These are phyloP conservation scores for Sporothrix sp. DNA, from an alignment of 2,329 filamentous ascomycete genomes.

Conservation along the genomic window DNA sequence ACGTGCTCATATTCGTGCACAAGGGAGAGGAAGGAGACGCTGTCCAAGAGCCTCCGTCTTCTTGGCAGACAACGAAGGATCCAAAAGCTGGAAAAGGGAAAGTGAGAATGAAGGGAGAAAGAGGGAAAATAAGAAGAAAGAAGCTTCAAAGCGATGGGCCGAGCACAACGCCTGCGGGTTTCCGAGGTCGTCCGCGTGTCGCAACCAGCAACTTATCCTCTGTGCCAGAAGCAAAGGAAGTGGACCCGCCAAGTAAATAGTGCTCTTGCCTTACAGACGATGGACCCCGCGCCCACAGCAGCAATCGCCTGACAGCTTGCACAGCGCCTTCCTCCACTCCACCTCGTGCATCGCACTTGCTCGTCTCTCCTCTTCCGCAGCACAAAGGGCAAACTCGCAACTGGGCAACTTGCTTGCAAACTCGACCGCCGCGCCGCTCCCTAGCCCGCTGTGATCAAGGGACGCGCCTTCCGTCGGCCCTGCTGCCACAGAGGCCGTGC, in stretches of 20 bases:
- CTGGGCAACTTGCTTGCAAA: not conserved
- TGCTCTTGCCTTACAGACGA: not conserved
- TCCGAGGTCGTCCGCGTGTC: conserved; percentile 9
- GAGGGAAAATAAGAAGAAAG: not conserved
- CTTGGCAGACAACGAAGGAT: no score
- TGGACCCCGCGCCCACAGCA: conserved; percentile 7
- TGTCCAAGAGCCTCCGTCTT: no score
- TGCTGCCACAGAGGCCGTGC: not conserved
- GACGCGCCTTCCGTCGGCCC: not conserved
- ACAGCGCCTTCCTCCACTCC: conserved; percentile 1
- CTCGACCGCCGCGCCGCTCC: not conserved
- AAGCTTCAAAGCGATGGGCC: not conserved
- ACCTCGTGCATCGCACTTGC: not conserved
- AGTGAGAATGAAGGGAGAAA: not conserved
- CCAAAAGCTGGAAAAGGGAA: not conserved
- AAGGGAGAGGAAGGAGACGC: no score
- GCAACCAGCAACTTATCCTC: not conserved
- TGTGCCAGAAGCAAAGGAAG: no score
- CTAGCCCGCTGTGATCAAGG: conserved; percentile 3
- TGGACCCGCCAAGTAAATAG: conserved; percentile 10
- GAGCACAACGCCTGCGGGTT: not conserved
- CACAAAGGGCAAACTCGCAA: conserved; percentile 1
- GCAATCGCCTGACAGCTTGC: no score
- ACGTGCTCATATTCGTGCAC: no score
- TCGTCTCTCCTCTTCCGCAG: not conserved